A percentile compares a stretch with the other conserved stretches of the same genome.
These are phyloP conservation scores for Sistotremastrum niveocremeum DNA, from an alignment of 768 basidiomycete species.

Conservation along the genomic window DNA sequence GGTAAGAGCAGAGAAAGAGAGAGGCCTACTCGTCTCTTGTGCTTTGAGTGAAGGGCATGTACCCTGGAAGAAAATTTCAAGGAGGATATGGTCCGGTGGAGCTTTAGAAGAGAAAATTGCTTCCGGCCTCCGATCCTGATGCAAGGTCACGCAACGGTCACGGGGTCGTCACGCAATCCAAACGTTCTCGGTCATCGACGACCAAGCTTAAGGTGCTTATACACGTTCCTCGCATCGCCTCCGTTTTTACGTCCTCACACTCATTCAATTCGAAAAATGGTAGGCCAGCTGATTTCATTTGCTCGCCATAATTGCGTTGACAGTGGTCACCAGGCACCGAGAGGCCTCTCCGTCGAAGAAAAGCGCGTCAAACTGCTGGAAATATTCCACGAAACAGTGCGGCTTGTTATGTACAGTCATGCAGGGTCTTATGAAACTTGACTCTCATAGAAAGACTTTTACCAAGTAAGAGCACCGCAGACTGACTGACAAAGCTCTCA, in stretches of 20 bases:
- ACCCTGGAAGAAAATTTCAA: constrained; percentile 11
- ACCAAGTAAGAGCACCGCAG: constrained; percentile 30
- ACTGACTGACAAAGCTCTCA: background rate
- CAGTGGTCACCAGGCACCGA: constrained; percentile 37
- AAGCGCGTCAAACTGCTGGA: constrained; percentile 81
- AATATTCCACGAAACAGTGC: constrained; percentile 85
- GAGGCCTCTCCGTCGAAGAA: constrained; percentile 81
- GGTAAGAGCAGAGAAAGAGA: constrained; percentile 1
- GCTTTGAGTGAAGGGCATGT: constrained; percentile 76
- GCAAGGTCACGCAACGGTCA: too few species aligned
- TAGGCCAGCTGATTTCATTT: too few species aligned
- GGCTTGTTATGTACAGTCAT: constrained; percentile 6
- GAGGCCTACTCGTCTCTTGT: constrained; percentile 74
- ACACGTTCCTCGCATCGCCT: too few species aligned
- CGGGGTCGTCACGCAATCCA: too few species aligned
- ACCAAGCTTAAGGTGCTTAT: too few species aligned
- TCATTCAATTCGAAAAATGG: too few species aligned
- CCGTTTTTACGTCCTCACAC: too few species aligned
- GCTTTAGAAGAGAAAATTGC: too few species aligned
- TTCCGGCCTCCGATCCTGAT: too few species aligned
- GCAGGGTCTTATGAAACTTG: background rate
- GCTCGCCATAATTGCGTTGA: too few species aligned
- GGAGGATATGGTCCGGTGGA: too few species aligned
- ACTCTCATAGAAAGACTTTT: constrained; percentile 63
- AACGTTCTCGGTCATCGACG: too few species aligned